phyloP scores from a whole-genome alignment of 1,284 basidiomycete species.

The Meripilus lineatus region DNA sequence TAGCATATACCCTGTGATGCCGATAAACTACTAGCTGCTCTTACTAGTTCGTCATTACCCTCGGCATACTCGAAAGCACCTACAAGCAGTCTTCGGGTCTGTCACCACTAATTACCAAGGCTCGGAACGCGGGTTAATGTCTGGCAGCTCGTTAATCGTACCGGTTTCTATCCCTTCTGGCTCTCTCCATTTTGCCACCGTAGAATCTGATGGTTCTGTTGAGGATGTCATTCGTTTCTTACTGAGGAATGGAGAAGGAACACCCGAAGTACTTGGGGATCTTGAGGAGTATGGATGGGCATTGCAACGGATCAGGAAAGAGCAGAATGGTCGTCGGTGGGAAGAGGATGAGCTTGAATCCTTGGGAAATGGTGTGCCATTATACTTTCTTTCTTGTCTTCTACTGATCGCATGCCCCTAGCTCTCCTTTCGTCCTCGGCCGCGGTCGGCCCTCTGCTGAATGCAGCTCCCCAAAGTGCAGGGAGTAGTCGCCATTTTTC shows the following conservation, averaged over 20 bases:
- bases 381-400: background rate
- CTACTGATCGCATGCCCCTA: background rate
- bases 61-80: too few relatives aligned
- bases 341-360: slow-evolving; percentile 62
- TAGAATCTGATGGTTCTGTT: slow-evolving; percentile 45
- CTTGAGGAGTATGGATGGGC: slow-evolving; percentile 59
- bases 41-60: too few relatives aligned
- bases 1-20: too few relatives aligned
- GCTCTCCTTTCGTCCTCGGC: slow-evolving; percentile 24
- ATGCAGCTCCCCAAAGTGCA: slow-evolving; percentile 30
- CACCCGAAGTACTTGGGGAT: slow-evolving; percentile 50
- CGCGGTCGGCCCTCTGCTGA: slow-evolving; percentile 49
- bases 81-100: too few relatives aligned
- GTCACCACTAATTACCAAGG: too few relatives aligned
- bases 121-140: too few relatives aligned
- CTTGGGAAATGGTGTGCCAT: slow-evolving; percentile 55
- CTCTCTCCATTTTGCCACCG: slow-evolving; percentile 57
- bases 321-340: slow-evolving; percentile 59
- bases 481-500: slow-evolving; percentile 56
- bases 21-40: too few relatives aligned
- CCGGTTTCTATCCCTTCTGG: slow-evolving; percentile 56
- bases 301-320: slow-evolving; percentile 55
- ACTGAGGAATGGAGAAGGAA: slow-evolving; percentile 41
- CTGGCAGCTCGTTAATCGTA: slow-evolving; percentile 44
- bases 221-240: slow-evolving; percentile 56